phyloP scores from a whole-genome alignment of 164 flowering plant species.

The Vitis rupestris region DNA sequence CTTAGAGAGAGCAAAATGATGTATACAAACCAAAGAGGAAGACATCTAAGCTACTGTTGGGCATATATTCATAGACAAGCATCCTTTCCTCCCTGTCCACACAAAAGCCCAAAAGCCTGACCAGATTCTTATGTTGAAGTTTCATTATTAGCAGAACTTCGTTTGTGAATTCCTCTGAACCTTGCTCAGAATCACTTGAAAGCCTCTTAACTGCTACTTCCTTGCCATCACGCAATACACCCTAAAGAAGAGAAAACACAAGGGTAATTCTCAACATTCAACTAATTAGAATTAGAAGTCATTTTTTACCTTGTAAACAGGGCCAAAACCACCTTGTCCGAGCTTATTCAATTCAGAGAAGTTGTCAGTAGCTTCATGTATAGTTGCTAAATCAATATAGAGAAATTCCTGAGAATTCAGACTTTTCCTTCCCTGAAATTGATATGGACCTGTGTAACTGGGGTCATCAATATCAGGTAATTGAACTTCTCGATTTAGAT shows the following conservation, averaged over 20 bases:
- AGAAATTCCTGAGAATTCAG: slow-evolving; percentile 13
- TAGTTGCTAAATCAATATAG: slow-evolving; percentile 15
- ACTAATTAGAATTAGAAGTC: not conserved
- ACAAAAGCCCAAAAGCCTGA: slow-evolving; percentile 36
- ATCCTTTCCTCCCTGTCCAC: slow-evolving; percentile 29
- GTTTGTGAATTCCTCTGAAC: slow-evolving; percentile 18
- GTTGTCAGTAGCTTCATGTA: slow-evolving; percentile 29
- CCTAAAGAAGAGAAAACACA: slow-evolving; percentile 15
- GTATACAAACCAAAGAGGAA: slow-evolving; percentile 32
- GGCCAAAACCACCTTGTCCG: slow-evolving; percentile 52
- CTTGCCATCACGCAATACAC: slow-evolving; percentile 19
- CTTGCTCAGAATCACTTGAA: slow-evolving; percentile 16
- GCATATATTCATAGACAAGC: slow-evolving; percentile 36
- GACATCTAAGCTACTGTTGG: slow-evolving; percentile 41
- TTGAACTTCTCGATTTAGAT: not conserved
- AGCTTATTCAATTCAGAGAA: slow-evolving; percentile 37
- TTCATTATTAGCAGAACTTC: slow-evolving; percentile 27
- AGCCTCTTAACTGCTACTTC: slow-evolving; percentile 31
- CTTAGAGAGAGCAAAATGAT: too few species aligned
- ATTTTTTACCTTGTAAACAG: slow-evolving; percentile 43
- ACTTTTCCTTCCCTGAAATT: not conserved
- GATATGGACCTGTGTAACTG: not conserved
- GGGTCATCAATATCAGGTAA: not conserved
- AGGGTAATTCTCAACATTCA: not conserved
- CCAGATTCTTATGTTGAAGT: slow-evolving; percentile 40